Evolutionary conservation across 176 grass and related monocot species (phyloP).

Genomic region (Themeda triandra): DNA sequence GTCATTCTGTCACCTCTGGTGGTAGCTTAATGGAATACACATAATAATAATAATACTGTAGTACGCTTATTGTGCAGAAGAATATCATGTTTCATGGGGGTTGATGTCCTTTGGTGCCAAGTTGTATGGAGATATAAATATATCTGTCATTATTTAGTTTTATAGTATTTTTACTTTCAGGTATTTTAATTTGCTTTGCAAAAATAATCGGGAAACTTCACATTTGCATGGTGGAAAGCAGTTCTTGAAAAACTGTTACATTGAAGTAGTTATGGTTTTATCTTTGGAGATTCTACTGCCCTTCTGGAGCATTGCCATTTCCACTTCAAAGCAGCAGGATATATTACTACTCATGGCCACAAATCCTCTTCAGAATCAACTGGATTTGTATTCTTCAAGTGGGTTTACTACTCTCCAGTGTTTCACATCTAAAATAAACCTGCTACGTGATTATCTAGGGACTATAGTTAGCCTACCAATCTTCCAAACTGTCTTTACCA

Average conservation of each 20-base stretch:
- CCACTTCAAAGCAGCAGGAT: conserved; percentile 72
- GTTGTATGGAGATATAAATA: not conserved
- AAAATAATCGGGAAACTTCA: conserved; percentile 63
- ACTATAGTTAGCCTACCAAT: not conserved
- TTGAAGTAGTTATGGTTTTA: conserved; percentile 86
- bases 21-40: not conserved
- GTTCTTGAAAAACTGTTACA: conserved; percentile 86
- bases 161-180: not conserved
- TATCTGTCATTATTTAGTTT: not conserved
- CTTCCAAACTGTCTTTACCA: not conserved
- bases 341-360: conserved; percentile 82
- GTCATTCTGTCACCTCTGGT: not conserved
- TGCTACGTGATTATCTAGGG: not conserved
- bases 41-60: too few relatives aligned
- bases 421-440: not conserved
- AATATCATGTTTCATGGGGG: not conserved
- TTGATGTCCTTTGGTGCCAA: not conserved
- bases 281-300: conserved; percentile 83
- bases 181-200: not conserved
- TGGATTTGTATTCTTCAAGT: conserved; percentile 94
- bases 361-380: conserved; percentile 81
- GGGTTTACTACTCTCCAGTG: not conserved
- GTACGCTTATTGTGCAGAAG: not conserved
- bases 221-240: conserved; percentile 92
- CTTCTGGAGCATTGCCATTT: conserved; percentile 92